Evolutionary conservation across 495 filamentous ascomycete species (phyloP).

Genomic region (Podospora pseudoanserina): DNA sequence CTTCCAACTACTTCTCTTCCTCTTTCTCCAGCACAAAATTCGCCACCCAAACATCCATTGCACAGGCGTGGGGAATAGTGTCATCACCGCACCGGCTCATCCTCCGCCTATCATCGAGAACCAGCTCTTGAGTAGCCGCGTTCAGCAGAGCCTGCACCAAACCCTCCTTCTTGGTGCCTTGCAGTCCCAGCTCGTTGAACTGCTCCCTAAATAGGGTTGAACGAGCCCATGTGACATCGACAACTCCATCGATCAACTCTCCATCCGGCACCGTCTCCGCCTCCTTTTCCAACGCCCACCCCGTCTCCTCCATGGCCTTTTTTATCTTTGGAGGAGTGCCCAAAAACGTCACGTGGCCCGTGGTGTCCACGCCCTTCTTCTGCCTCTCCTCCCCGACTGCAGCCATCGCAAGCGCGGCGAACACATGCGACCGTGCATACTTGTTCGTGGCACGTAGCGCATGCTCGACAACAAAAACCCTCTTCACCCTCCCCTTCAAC

Average conservation of each 20-base stretch:
- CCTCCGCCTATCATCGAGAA: not conserved
- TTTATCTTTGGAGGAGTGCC: constrained; percentile 21
- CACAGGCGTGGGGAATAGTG: constrained; percentile 24
- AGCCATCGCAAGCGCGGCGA: constrained; percentile 39
- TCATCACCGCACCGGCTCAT: not conserved
- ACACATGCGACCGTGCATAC: constrained; percentile 39
- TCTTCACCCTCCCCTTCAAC: constrained; percentile 30
- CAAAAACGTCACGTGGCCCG: constrained; percentile 21
- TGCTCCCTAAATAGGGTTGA: constrained; percentile 20
- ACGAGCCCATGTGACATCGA: constrained; percentile 42
- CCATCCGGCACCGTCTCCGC: constrained; percentile 30
- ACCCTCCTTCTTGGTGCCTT: constrained; percentile 33
- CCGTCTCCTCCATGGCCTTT: constrained; percentile 19
- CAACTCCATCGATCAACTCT: constrained; percentile 44
- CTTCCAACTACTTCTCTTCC: too few relatives aligned
- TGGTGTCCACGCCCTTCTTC: constrained; percentile 1
- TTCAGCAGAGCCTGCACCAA: constrained; percentile 35
- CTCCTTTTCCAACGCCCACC: constrained; percentile 31
- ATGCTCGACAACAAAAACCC: constrained; percentile 42
- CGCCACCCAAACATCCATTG: constrained; percentile 50
- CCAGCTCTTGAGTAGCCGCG: constrained; percentile 26
- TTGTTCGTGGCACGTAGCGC: constrained; percentile 30
- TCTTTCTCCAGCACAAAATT: constrained; percentile 20
- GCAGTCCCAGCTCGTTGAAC: constrained; percentile 18
- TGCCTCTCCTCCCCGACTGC: constrained; percentile 21